These are phyloP conservation scores for Asclepias syriaca DNA, from an alignment of 257 asterid genomes.

Conservation along the genomic window DNA sequence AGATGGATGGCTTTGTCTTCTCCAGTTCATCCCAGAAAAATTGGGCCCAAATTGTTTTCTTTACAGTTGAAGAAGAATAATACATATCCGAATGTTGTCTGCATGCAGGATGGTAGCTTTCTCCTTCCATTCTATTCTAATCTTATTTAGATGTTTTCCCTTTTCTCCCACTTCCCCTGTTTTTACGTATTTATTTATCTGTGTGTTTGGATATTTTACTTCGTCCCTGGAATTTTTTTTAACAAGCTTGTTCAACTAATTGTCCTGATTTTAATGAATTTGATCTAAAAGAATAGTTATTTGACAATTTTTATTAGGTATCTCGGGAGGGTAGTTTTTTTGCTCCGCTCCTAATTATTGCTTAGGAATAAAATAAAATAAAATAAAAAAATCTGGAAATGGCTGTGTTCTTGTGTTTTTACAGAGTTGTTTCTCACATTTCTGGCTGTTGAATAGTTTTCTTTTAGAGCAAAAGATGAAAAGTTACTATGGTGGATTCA, in stretches of 20 bases:
- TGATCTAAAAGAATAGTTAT: background rate
- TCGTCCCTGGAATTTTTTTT: background rate
- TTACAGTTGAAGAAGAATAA: constrained; percentile 40
- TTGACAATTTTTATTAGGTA: background rate
- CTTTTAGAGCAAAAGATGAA: background rate
- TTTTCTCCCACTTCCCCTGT: background rate
- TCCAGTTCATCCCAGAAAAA: constrained; percentile 25
- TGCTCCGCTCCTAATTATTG: background rate
- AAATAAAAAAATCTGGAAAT: no score
- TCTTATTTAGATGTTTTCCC: background rate
- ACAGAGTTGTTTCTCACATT: background rate
- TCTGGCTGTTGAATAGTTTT: background rate
- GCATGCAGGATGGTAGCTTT: constrained; percentile 72
- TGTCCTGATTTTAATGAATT: background rate
- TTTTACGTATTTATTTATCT: background rate
- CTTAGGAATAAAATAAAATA: no score
- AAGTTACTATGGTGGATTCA: background rate
- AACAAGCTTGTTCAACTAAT: background rate
- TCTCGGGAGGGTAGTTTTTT: background rate
- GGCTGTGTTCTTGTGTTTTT: no score
- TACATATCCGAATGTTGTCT: constrained; percentile 37
- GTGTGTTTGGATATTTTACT: background rate
- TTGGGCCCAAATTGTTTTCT: constrained; percentile 31
- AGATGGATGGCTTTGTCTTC: constrained; percentile 23
- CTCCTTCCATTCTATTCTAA: background rate